phyloP scores from a whole-genome alignment of 257 asterid species.

The Nicotiana benthamiana region DNA sequence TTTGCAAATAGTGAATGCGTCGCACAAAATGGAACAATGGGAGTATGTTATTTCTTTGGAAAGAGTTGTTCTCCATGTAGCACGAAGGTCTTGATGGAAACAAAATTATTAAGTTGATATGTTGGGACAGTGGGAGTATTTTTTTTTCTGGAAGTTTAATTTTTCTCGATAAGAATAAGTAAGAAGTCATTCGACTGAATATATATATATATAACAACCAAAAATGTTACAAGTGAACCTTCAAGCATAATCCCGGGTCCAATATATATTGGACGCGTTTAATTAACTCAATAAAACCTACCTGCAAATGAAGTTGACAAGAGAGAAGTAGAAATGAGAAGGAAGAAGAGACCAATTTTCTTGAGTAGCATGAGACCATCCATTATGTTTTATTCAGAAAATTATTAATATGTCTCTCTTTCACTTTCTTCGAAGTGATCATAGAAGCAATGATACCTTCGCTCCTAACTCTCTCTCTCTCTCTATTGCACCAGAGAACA shows the following conservation, averaged over 20 bases:
- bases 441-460: slow-evolving; percentile 7
- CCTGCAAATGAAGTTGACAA: slow-evolving; percentile 65
- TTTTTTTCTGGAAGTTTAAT: too few relatives aligned
- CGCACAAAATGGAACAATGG: too few relatives aligned
- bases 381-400: not conserved
- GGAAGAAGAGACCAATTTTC: slow-evolving; percentile 49
- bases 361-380: slow-evolving; percentile 30
- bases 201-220: not conserved
- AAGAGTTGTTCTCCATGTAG: too few relatives aligned
- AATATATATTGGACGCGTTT: too few relatives aligned
- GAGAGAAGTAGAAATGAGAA: slow-evolving; percentile 54
- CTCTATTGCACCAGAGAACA: slow-evolving; percentile 13
- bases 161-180: too few relatives aligned
- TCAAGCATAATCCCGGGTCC: too few relatives aligned
- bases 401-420: slow-evolving; percentile 21
- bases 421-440: slow-evolving; percentile 13
- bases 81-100: too few relatives aligned
- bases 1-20: too few relatives aligned
- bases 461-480: slow-evolving; percentile 3
- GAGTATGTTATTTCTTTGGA: too few relatives aligned
- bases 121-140: too few relatives aligned
- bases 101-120: too few relatives aligned
- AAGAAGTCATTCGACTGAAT: too few relatives aligned
- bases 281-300: slow-evolving; percentile 6
- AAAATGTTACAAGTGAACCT: not conserved